Conservation (phyloP, 2,329 filamentous ascomycete genomes). For the Sarocladium brachiariae region DNA sequence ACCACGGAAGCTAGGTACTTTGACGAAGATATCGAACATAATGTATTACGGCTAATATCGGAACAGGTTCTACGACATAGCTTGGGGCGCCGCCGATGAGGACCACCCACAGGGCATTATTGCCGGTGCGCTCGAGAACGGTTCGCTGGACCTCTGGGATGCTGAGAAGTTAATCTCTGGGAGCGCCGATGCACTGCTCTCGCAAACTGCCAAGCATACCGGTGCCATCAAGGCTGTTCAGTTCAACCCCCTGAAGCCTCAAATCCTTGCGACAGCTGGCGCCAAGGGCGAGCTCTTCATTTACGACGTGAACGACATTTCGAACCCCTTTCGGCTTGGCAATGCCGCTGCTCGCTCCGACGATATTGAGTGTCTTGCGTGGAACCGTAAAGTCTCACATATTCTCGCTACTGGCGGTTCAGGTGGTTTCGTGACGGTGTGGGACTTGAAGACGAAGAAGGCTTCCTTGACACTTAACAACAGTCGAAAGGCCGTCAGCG, state of each 20-base stretch:
- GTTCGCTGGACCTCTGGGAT: slow-evolving; percentile 89
- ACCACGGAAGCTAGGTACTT: slow-evolving; percentile 77
- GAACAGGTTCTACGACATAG: slow-evolving; percentile 87
- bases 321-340: slow-evolving; percentile 81
- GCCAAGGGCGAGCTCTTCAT: slow-evolving; percentile 95
- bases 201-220: slow-evolving; percentile 81
- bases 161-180: slow-evolving; percentile 60
- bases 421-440: slow-evolving; percentile 93
- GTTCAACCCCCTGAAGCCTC: slow-evolving; percentile 89
- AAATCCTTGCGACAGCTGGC: slow-evolving; percentile 86
- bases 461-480: slow-evolving; percentile 94
- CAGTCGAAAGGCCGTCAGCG: slow-evolving; percentile 87
- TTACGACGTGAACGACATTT: slow-evolving; percentile 86
- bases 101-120: slow-evolving; percentile 81
- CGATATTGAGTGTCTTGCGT: slow-evolving; percentile 92
- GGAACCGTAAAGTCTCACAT: slow-evolving; percentile 97
- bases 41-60: slow-evolving; percentile 9
- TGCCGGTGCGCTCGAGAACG: slow-evolving; percentile 91
- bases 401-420: slow-evolving; percentile 91
- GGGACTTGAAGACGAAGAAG: slow-evolving; percentile 98
- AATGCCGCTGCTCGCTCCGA: slow-evolving; percentile 83
- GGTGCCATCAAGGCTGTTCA: slow-evolving; percentile 91
- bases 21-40: background rate
- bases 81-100: slow-evolving; percentile 79
- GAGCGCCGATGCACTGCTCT: slow-evolving; percentile 68